Percentiles rank a stretch among this genome's conserved stretches.
Evolutionary conservation across 805 yeast genomes (phyloP).

Genomic region (Clavispora asparagi): DNA sequence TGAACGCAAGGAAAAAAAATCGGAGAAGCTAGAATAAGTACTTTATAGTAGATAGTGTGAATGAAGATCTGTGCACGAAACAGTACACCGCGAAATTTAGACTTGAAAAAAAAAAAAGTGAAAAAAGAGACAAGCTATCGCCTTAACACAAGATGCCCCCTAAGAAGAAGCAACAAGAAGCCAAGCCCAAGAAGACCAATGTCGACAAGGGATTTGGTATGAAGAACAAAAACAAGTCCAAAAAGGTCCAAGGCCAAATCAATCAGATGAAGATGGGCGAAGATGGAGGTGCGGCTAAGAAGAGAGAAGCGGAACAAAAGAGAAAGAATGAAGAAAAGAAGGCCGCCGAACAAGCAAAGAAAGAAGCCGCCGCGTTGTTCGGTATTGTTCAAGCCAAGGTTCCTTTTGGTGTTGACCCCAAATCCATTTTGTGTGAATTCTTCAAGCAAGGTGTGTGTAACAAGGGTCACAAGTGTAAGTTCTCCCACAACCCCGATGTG

Average conservation of each 20-base stretch:
- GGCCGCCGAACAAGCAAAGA: constrained; percentile 84
- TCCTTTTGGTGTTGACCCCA: constrained; percentile 97
- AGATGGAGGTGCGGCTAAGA: constrained; percentile 51
- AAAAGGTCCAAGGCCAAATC: constrained; percentile 70
- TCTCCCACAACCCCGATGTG: constrained; percentile 79
- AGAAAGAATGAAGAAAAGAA: constrained; percentile 73
- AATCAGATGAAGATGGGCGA: constrained; percentile 38
- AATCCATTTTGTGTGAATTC: constrained; percentile 82
- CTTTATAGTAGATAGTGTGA: neutral
- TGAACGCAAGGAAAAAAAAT: constrained; percentile 12
- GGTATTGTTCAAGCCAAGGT: constrained; percentile 75
- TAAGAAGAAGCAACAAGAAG: constrained; percentile 60
- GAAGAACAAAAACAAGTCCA: constrained; percentile 91
- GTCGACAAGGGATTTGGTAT: constrained; percentile 93
- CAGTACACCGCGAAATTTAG: constrained; percentile 1
- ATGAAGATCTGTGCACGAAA: neutral
- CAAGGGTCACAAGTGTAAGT: constrained; percentile 83
- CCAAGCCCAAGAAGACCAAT: constrained; percentile 56
- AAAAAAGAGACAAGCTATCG: constrained; percentile 1
- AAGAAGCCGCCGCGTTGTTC: constrained; percentile 77
- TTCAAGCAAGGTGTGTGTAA: constrained; percentile 85
- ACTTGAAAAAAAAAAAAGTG: constrained; percentile 3
- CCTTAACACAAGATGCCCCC: constrained; percentile 59
- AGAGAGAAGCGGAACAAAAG: constrained; percentile 70
- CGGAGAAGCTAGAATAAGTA: constrained; percentile 1